Base-by-base conservation (phyloP, 1,284 basidiomycete genomes). In the Puccinia novopanici region DNA sequence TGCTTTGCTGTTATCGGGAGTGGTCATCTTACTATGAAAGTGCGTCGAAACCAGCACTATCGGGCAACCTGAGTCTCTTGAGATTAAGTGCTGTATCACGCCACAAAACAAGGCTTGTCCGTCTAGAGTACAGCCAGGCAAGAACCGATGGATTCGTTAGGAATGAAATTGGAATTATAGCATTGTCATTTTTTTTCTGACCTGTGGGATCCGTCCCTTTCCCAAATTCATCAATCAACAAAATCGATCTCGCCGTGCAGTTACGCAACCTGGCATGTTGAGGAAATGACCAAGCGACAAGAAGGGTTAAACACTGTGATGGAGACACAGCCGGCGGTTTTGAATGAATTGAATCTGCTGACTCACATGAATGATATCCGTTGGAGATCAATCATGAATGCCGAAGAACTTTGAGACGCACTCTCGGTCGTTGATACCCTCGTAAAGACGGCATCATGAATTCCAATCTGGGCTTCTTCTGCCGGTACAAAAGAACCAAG, bases 371-470 rank as follows among this genome's bases (percentile, higher is more conserved):
- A 80, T n/a, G 77, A 80, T 54, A 80, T 34, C 30, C 67, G 54
- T 65, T 73, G 77, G 12, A 80, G 70, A 63, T 80, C 77, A 6
- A 80, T 80, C 77, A 80, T 80, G 48, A 80, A 80, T 34, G 77
- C 70, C 10, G 77, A 80, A 22, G 67, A 59, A n/a, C 45, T 63
- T 59, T 67, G 52, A 30, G 67, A 72, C 34, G 55, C 65, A 52
- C 77, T 80, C 59, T 72, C 70, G 55, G 70, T 80, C 17, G 67
- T 80, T 12, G 77, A 72, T 52, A 80, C 70, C 34, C 77, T 42
- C n/a, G 93, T 94, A 86, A 98, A 98, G 9, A 99, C 87, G 82
- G 90, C 91, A 86, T 99, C 96, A 13, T 98, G 92, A n/a, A 98
- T 88, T 0, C 96, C 95, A 65, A 99, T 87, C 40, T 87, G 87